Base-by-base conservation (phyloP, 441 rosid genomes). In the Adansonia gregorii region DNA sequence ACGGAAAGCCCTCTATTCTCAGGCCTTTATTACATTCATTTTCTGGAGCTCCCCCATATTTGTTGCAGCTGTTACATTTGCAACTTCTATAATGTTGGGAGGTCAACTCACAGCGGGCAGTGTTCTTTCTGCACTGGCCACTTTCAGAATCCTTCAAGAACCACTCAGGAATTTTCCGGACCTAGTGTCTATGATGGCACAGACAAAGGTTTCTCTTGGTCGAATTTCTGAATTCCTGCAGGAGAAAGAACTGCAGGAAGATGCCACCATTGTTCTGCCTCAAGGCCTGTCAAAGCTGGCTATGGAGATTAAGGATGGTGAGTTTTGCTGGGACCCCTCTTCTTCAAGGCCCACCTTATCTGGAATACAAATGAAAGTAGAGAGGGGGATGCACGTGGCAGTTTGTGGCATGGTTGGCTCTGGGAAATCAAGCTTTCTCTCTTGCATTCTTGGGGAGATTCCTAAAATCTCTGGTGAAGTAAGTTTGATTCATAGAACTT, bases 31-130 rank as follows among this genome's bases (percentile, higher is more conserved):
- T 74, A 96, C 99, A 20, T 96, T 94, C 85, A 87, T 96, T 76
- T 96, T 96, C 83, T 96, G 99, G 99, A 94, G 99, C 82, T 96
- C 99, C 70, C 99, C 99, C 6, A 96, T 96, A 88, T 96, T 96
- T 86, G 99, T 96, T 76, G 88, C 98, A 1, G 98, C 95, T 51
- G 92, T 93, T 81, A 96, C 99, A 63, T 96, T 94, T 78, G 99
- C 90, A 59, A 94, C 98, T 72, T 90, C 97, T 24, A 88, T 96
- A 82, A 84, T 96, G 87, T 83, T 96, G 87, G 98, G 98, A 67
- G 82, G 76, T 82, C 89, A 92, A 82, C 98, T 96, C 78, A 96
- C 99, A 3, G 98, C 99, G 35, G 99, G 99, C 64, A 85, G 98
- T 82, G 99, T 96, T 78, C 99, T 96, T 83, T 96, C 99, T 76